These are phyloP conservation scores for Paecilomyces variotii DNA, from an alignment of 2,329 filamentous ascomycete genomes.

Conservation along the genomic window DNA sequence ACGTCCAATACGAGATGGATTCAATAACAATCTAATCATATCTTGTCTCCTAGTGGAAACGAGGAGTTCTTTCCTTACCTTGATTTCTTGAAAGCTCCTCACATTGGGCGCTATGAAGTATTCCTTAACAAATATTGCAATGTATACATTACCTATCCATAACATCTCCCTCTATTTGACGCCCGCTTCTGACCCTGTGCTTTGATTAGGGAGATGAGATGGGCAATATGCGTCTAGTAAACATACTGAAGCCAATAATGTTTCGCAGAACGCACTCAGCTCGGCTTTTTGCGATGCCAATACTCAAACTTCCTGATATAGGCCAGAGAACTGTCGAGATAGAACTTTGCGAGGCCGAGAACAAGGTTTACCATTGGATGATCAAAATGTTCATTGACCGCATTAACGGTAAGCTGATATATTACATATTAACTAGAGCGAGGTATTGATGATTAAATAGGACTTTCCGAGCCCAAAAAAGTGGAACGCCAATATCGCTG, in stretches of 20 bases:
- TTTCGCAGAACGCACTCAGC: conserved; percentile 49
- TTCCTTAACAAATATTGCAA: conserved; percentile 21
- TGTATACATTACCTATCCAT: conserved; percentile 6
- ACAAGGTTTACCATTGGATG: conserved; percentile 47
- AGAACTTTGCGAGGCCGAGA: conserved; percentile 46
- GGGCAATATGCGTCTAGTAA: conserved; percentile 16
- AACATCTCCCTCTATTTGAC: background rate
- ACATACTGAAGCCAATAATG: conserved; percentile 37
- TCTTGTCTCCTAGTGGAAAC: conserved; percentile 12
- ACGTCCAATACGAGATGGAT: background rate
- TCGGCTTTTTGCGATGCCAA: conserved; percentile 44
- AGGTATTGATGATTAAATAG: conserved; percentile 22
- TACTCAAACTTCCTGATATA: conserved; percentile 47
- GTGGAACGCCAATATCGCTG: conserved; percentile 25
- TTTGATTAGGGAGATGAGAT: conserved; percentile 8
- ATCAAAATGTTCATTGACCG: conserved; percentile 30
- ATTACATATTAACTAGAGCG: background rate
- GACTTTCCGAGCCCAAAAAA: conserved; percentile 12
- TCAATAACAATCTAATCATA: background rate
- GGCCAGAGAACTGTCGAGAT: conserved; percentile 35
- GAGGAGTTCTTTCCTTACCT: conserved; percentile 35
- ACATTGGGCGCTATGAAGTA: conserved; percentile 12
- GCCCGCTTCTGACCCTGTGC: background rate
- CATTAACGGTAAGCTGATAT: conserved; percentile 14
- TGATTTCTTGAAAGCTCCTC: conserved; percentile 26